A percentile compares a stretch with the other conserved stretches of the same genome.
These are phyloP conservation scores for Chamaecyparis obtusa DNA, from an alignment of 75 land plant genomes.

Conservation along the genomic window DNA sequence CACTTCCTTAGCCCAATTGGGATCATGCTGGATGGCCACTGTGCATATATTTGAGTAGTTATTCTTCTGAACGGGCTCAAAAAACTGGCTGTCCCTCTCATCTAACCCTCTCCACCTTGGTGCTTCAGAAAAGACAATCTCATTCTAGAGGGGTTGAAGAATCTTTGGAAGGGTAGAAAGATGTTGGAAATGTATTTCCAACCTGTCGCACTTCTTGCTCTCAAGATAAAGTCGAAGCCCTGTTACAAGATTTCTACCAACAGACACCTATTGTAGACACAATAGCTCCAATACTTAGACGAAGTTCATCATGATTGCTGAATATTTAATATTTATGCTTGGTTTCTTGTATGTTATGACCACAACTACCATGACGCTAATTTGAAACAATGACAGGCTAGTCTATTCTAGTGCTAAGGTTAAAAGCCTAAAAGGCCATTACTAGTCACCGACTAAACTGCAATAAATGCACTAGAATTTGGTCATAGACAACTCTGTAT, in stretches of 20 bases:
- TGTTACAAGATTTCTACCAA: constrained; percentile 54
- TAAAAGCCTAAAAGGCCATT: neutral
- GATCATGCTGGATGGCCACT: constrained; percentile 37
- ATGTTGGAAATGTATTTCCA: constrained; percentile 76
- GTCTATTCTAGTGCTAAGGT: neutral
- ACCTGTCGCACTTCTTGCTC: constrained; percentile 55
- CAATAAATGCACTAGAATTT: neutral
- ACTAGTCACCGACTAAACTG: neutral
- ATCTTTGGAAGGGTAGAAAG: constrained; percentile 39
- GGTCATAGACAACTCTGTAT: neutral
- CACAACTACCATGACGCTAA: neutral
- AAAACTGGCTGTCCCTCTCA: constrained; percentile 19
- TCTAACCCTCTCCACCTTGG: constrained; percentile 50
- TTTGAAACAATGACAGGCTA: neutral
- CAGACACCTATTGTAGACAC: constrained; percentile 45
- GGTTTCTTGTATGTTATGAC: neutral
- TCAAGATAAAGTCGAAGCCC: constrained; percentile 72
- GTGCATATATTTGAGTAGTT: constrained; percentile 62
- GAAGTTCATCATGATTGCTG: neutral
- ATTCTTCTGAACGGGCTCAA: constrained; percentile 50
- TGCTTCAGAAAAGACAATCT: neutral
- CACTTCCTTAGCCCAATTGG: constrained; percentile 21
- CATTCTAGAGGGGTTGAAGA: constrained; percentile 27
- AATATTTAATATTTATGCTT: neutral
- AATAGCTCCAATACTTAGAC: neutral